Evolutionary conservation across 805 yeast species (phyloP), one percentile per base, ranked within the genome.

Genomic region (Sungouiella blattae): DNA sequence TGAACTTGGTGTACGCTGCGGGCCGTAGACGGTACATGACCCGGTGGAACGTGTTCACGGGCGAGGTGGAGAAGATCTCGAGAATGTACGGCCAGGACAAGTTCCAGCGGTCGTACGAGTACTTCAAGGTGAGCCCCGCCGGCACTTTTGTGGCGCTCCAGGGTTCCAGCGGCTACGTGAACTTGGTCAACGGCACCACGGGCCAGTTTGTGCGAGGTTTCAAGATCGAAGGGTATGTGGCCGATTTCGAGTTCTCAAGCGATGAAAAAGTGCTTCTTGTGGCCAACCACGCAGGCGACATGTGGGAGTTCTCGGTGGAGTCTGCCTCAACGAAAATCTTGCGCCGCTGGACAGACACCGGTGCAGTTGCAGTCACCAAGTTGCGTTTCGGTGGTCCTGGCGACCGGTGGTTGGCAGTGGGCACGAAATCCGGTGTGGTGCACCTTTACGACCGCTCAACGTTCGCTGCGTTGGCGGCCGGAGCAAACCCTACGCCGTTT

Each of bases 1-100:
- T 41, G 29, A 72, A 67, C 52, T 66, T 70, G 47, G 78, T 91
- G 7, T 82, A 77, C 54, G 85, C 94, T 2, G 95, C 84, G 42
- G 98, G 98, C 40, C 78, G 97, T 64, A 78, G 98, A 66, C 74
- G 86, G 39, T 89, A 82, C 56, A 81, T 93, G 87, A 87, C 84
- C 62, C 80, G 87, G 32, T 89, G 98, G 96, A 89, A 88, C 58
- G 68, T 93, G 33, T 56, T 58, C 35, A 64, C 74, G 1, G 88
- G 91, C 9, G 70, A 67, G 13, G 78, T 88, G 28, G 95, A 88
- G 46, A 93, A 89, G 62, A 78, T 93, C 26, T 77, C 85, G 35
- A 77, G 96, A 60, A 63, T 91, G 71, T 91, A 89, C 57, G 98
- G 98, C 4, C 95, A 89, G 53, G 96, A 87, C 53, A 66, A 73